phyloP scores from a whole-genome alignment of 225 moss, liverwort and hornwort genomes.

The Pseudoscleropodium purum region DNA sequence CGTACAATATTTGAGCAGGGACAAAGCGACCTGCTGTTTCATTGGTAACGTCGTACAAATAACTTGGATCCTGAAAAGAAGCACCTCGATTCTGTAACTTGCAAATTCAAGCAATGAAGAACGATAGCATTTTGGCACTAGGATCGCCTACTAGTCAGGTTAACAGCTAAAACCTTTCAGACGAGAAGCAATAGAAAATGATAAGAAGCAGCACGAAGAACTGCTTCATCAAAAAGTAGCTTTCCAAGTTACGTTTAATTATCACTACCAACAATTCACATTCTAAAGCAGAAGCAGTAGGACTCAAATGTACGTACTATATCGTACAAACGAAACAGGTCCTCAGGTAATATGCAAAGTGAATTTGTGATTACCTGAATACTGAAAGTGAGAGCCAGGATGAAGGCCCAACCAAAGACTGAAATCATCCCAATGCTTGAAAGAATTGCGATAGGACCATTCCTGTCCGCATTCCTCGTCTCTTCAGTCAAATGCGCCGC shows the following conservation, averaged over 20 bases:
- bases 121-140: not conserved
- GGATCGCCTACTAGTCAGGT: not conserved
- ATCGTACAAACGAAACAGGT: not conserved
- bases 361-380: conserved; percentile 49
- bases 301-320: not conserved
- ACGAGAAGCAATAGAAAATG: not conserved
- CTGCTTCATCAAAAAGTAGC: not conserved
- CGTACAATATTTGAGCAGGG: conserved; percentile 86
- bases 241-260: not conserved
- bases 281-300: not conserved
- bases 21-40: conserved; percentile 74
- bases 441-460: conserved; percentile 86
- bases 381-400: conserved; percentile 71
- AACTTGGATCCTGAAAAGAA: conserved; percentile 46
- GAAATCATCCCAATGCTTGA: conserved; percentile 80
- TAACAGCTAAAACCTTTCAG: not conserved
- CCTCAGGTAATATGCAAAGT: not conserved
- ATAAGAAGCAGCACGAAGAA: not conserved
- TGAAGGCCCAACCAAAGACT: conserved; percentile 69
- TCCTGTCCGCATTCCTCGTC: conserved; percentile 67
- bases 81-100: not conserved
- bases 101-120: not conserved
- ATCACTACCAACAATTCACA: not conserved
- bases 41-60: conserved; percentile 49
- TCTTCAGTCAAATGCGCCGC: conserved; percentile 90